Base-by-base conservation (phyloP, 2,329 filamentous ascomycete species). In the Penicillium sp. region DNA sequence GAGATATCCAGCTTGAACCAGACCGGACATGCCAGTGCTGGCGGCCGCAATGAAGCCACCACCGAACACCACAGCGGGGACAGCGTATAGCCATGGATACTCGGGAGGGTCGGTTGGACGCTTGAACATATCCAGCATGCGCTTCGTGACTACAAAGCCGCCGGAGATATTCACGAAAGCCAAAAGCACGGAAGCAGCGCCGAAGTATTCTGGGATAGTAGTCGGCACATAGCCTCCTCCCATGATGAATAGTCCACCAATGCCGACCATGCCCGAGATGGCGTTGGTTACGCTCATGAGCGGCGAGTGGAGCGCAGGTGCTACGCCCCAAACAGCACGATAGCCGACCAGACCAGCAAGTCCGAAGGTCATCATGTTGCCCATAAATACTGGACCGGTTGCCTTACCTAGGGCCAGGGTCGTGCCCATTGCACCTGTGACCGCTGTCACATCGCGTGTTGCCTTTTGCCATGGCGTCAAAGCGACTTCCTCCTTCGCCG, bases 211-310 rank as follows among this genome's bases (percentile, higher is more conserved):
- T 0, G 91, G 91, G 6, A 95, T 79, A 0, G 90, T 95, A 65
- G 87, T 85, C 0, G 90, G 90, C 0, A 90, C 61, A 67, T 86
- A 88, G 24, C 90, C 90, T 31, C 91, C 91, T 13, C 91, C 92
- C 77, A 96, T 88, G 53, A 96, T 87, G 76, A 95, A 96, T 61
- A 96, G 81, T 13, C 92, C 91, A 55, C 91, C 92, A 58, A 96
- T 82, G 56, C 91, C 92, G 31, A 96, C 92, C 88, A 96, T 90
- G 52, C 88, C 90, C 32, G 90, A 94, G 65, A 96, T 96, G 29
- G 92, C 92, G 71, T 96, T 96, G 8, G 92, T 96, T 35, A 95
- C 91, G 64, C 89, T 92, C 92, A 96, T 96, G 5, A 96, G 78
- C 1, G 91, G 92, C 2, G 89, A 93, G 72, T 96, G 92, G 5